phyloP scores from a whole-genome alignment of 2,329 filamentous ascomycete genomes.

The Fusarium odoratissimum region DNA sequence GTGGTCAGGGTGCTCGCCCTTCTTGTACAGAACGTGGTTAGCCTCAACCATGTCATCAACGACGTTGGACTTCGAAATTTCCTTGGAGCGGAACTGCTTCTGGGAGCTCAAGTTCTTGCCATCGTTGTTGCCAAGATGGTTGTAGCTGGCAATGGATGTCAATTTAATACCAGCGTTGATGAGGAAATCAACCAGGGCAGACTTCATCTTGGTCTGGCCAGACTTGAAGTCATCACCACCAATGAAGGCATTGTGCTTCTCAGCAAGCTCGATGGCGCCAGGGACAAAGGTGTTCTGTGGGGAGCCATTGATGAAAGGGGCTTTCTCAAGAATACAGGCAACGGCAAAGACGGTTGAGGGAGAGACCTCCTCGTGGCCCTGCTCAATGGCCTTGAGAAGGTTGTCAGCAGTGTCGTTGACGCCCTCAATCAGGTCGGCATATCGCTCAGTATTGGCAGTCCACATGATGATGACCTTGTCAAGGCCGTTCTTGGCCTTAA shows the following conservation, averaged over 20 bases:
- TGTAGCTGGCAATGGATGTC: constrained; percentile 98
- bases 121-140: constrained; percentile 99
- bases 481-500: constrained; percentile 85
- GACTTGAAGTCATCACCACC: constrained; percentile 99
- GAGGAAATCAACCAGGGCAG: constrained; percentile 96
- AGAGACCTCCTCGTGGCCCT: constrained; percentile 89
- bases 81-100: constrained; percentile 99
- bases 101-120: constrained; percentile 98
- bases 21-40: constrained; percentile 89
- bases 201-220: constrained; percentile 99
- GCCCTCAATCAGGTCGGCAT: constrained; percentile 85
- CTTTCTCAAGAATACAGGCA: constrained; percentile 88
- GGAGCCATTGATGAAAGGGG: constrained; percentile 98
- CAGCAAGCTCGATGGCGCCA: constrained; percentile 88
- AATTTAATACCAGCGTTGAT: constrained; percentile 99
- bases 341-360: constrained; percentile 97
- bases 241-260: constrained; percentile 88
- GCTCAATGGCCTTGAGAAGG: constrained; percentile 86
- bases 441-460: constrained; percentile 99
- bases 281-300: constrained; percentile 99
- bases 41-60: constrained; percentile 99
- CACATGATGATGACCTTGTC: constrained; percentile 98
- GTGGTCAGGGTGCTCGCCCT: constrained; percentile 96
- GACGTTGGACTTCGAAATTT: constrained; percentile 99
- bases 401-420: constrained; percentile 98